phyloP scores from a whole-genome alignment of 2,329 filamentous ascomycete species.

The Hymenoscyphus fraxineus region DNA sequence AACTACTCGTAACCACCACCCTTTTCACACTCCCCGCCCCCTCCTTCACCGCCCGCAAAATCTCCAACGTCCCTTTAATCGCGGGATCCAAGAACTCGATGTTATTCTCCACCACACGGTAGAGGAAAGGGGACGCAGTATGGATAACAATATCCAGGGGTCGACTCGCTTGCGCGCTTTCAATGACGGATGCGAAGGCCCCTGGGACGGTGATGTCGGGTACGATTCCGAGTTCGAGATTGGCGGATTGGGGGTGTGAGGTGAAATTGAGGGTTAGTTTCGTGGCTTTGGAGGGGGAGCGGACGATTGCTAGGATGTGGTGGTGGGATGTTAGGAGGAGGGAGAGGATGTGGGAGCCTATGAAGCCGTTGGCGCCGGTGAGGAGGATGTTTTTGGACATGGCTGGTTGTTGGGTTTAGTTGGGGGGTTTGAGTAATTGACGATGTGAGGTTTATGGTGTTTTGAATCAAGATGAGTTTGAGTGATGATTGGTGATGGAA shows the following conservation, averaged over 20 bases:
- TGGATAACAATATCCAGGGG: conserved; percentile 54
- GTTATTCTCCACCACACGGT: conserved; percentile 12
- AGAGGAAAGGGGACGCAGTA: conserved; percentile 55
- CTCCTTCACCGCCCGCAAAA: background rate
- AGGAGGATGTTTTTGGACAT: conserved; percentile 30
- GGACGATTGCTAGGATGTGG: conserved; percentile 28
- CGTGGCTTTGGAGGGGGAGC: background rate
- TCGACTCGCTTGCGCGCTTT: conserved; percentile 53
- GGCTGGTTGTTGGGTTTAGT: background rate
- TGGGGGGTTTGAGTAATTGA: background rate
- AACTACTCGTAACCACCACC: conserved; percentile 29
- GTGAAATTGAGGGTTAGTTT: conserved; percentile 3
- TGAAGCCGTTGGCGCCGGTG: conserved; percentile 34
- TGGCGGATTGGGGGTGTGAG: background rate
- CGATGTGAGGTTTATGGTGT: background rate
- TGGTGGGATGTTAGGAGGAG: conserved; percentile 68
- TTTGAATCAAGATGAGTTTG: background rate
- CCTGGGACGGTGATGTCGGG: conserved; percentile 32
- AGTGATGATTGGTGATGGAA: background rate
- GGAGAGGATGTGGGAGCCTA: conserved; percentile 31
- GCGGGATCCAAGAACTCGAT: background rate
- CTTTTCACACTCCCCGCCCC: background rate
- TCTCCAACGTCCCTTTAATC: background rate
- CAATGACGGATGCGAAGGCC: conserved; percentile 21
- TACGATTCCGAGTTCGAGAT: background rate